Conservation (phyloP, 306 rosid species). For the Mucuna pruriens region DNA sequence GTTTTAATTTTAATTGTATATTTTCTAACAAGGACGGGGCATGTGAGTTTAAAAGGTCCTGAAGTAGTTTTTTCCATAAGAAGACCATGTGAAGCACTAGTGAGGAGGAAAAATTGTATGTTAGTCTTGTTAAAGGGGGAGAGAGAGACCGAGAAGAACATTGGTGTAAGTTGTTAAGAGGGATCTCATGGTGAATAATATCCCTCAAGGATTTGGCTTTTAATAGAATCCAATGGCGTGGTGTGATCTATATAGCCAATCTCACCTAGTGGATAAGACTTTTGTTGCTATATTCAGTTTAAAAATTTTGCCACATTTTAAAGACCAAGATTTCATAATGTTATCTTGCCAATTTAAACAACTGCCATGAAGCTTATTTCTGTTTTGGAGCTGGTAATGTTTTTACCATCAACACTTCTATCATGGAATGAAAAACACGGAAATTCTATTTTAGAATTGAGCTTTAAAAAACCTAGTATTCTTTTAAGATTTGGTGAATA, state of each 20-base stretch:
- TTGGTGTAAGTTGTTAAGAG: not conserved
- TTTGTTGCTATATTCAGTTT: conserved; percentile 7
- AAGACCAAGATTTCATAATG: conserved; percentile 85
- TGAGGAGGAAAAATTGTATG: not conserved
- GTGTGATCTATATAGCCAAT: not conserved
- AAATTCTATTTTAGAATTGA: conserved; percentile 24
- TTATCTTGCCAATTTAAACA: conserved; percentile 94
- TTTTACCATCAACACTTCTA: conserved; percentile 22
- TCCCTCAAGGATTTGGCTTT: not conserved
- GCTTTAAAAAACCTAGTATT: conserved; percentile 13
- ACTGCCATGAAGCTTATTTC: conserved; percentile 93
- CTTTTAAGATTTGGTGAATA: conserved; percentile 20
- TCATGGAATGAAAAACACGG: conserved; percentile 29
- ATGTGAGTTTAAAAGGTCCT: conserved; percentile 29
- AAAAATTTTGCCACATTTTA: not conserved
- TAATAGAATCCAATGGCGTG: not conserved
- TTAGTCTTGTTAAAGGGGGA: not conserved
- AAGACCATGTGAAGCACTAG: not conserved
- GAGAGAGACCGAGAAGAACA: not conserved
- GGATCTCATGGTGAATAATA: not conserved
- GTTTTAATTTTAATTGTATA: not conserved
- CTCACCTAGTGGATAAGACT: not conserved
- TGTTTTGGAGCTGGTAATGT: conserved; percentile 90
- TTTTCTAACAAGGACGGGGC: not conserved
- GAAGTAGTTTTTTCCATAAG: conserved; percentile 22